Evolutionary conservation across 2,329 filamentous ascomycete species (phyloP).

Genomic region (Cercospora citrullina): DNA sequence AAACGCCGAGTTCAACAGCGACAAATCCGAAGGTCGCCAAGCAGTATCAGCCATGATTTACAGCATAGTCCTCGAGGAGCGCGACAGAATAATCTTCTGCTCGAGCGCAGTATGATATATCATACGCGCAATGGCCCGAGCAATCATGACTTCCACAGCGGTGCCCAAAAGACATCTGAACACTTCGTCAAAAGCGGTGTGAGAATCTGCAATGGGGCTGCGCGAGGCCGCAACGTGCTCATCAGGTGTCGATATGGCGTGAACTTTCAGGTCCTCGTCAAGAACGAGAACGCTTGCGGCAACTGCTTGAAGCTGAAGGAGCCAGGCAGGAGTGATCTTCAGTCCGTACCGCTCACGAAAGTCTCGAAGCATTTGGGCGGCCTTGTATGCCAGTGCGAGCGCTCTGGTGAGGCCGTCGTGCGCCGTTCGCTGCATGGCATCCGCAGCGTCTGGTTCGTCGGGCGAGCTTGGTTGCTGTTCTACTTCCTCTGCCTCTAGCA

Average conservation of each 20-base stretch:
- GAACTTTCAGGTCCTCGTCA: conserved; percentile 8
- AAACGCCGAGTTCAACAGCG: conserved; percentile 11
- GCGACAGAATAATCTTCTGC: conserved; percentile 8
- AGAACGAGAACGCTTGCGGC: conserved; percentile 16
- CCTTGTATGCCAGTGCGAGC: conserved; percentile 16
- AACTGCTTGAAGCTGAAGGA: conserved; percentile 19
- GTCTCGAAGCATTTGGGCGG: conserved; percentile 19
- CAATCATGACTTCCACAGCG: conserved; percentile 19
- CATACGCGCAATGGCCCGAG: conserved; percentile 20
- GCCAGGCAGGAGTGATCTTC: conserved; percentile 18
- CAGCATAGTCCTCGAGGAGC: conserved; percentile 11
- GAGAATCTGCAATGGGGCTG: conserved; percentile 7
- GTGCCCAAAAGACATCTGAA: conserved; percentile 22
- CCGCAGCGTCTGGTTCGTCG: neutral
- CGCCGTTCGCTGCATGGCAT: neutral
- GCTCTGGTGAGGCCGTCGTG: conserved; percentile 9
- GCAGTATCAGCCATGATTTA: conserved; percentile 21
- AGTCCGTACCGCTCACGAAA: conserved; percentile 20
- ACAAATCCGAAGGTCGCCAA: conserved; percentile 21
- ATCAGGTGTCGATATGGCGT: too few relatives aligned
- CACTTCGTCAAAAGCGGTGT: conserved; percentile 22
- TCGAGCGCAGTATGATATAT: conserved; percentile 21
- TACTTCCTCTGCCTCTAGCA: neutral
- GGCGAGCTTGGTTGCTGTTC: neutral
- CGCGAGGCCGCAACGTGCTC: too few relatives aligned